phyloP scores from a whole-genome alignment of 2,329 filamentous ascomycete genomes.

The Colletotrichum phormii region DNA sequence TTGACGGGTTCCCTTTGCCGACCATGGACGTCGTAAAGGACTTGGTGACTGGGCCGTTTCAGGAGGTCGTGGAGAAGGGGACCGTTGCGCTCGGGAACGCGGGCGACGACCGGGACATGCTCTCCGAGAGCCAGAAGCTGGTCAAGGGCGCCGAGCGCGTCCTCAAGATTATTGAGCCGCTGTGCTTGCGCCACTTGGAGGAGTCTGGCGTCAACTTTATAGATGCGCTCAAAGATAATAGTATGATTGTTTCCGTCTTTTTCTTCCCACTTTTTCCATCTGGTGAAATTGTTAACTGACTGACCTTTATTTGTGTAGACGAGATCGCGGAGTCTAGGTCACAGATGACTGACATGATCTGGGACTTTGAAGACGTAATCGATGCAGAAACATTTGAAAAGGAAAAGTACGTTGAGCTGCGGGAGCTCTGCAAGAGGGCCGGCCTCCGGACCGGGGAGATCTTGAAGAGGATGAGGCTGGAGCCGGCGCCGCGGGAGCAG shows the following conservation, averaged over 20 bases:
- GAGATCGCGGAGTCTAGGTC: slow-evolving; percentile 61
- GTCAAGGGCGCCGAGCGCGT: slow-evolving; percentile 62
- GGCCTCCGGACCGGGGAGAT: slow-evolving; percentile 63
- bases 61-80: slow-evolving; percentile 64
- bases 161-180: slow-evolving; percentile 62
- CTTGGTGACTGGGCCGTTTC: slow-evolving; percentile 63
- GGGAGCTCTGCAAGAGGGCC: slow-evolving; percentile 58
- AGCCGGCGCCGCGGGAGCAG: slow-evolving; percentile 40
- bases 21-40: slow-evolving; percentile 54
- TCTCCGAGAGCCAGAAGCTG: slow-evolving; percentile 60
- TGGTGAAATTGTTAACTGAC: background rate
- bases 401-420: slow-evolving; percentile 60
- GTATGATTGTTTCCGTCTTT: slow-evolving; percentile 49
- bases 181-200: slow-evolving; percentile 60
- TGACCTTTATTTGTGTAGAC: slow-evolving; percentile 47
- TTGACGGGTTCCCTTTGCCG: background rate
- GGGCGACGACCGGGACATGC: slow-evolving; percentile 58
- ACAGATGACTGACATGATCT: slow-evolving; percentile 62
- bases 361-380: slow-evolving; percentile 68
- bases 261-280: no score
- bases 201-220: slow-evolving; percentile 63
- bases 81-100: slow-evolving; percentile 60
- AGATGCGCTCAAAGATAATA: slow-evolving; percentile 64
- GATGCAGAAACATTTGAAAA: slow-evolving; percentile 63
- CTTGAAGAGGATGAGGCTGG: slow-evolving; percentile 65